A percentile compares a stretch with the other conserved stretches of the same genome.
Conservation (phyloP, 192 early-diverging fungal species). For the Backusella sp. region DNA sequence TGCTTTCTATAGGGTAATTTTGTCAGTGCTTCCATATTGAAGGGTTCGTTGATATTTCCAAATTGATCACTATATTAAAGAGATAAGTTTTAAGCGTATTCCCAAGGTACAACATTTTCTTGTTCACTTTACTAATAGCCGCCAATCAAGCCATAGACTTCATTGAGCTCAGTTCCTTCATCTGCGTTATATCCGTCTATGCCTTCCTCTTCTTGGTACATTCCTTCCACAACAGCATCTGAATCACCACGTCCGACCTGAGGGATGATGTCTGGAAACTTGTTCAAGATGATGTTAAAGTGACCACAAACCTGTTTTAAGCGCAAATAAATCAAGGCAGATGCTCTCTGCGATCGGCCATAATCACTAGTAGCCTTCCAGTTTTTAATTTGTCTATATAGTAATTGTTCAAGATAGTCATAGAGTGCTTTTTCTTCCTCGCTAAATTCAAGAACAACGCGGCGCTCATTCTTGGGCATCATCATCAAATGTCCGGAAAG, state of each 20-base stretch:
- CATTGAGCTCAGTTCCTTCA: conserved; percentile 5
- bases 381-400: conserved; percentile 6
- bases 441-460: conserved; percentile 17
- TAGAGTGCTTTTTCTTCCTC: conserved; percentile 23
- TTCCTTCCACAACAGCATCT: neutral
- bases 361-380: neutral
- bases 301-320: conserved; percentile 28
- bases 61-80: conserved; percentile 19
- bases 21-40: conserved; percentile 4
- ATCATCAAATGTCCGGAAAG: conserved; percentile 9
- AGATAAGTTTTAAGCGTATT: neutral
- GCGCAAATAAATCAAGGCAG: conserved; percentile 15
- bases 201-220: neutral
- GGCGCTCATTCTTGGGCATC: conserved; percentile 3
- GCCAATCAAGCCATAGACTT: conserved; percentile 1
- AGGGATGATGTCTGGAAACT: conserved; percentile 23
- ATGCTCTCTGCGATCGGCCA: neutral
- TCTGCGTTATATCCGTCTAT: neutral
- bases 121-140: conserved; percentile 17
- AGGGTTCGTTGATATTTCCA: neutral
- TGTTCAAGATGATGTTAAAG: conserved; percentile 7
- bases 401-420: conserved; percentile 20
- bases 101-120: neutral
- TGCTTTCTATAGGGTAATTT: conserved; percentile 5
- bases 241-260: neutral